Evolutionary conservation across 176 grass and related monocot genomes (phyloP).

Genomic region (Ensete glaucum): DNA sequence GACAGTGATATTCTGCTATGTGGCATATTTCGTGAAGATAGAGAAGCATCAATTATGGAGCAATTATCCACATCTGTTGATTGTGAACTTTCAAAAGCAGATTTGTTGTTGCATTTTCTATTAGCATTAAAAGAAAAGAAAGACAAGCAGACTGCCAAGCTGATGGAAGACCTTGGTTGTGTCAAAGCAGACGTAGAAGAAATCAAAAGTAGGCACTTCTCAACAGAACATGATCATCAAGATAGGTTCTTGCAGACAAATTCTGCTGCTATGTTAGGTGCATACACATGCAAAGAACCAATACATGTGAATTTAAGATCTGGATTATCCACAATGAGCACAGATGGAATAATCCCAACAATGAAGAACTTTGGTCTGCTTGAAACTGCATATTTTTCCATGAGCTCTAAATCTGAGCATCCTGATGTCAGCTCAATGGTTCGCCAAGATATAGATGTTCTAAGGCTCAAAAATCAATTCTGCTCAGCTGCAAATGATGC

Average conservation of each 20-base stretch:
- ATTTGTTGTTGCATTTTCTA: conserved; percentile 60
- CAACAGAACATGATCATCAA: conserved; percentile 26
- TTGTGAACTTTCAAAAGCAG: conserved; percentile 57
- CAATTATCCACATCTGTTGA: conserved; percentile 34
- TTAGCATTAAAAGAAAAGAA: conserved; percentile 70
- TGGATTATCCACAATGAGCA: conserved; percentile 28
- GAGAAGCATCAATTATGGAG: conserved; percentile 45
- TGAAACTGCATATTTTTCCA: conserved; percentile 82
- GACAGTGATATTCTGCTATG: conserved; percentile 71
- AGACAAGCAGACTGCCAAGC: conserved; percentile 47
- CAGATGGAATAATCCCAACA: conserved; percentile 50
- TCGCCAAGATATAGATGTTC: conserved; percentile 58
- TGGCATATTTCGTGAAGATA: conserved; percentile 59
- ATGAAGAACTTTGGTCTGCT: conserved; percentile 66
- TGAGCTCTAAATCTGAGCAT: conserved; percentile 58
- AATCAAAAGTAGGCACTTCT: conserved; percentile 52
- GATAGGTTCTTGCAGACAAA: conserved; percentile 12
- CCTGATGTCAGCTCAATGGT: conserved; percentile 23
- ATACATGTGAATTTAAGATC: conserved; percentile 29
- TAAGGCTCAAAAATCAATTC: conserved; percentile 46
- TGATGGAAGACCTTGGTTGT: conserved; percentile 50
- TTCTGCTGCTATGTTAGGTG: conserved; percentile 26
- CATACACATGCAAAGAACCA: conserved; percentile 19
- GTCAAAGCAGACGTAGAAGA: conserved; percentile 58
- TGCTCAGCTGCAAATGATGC: conserved; percentile 31